Evolutionary conservation across 768 basidiomycete species (phyloP).

Genomic region (Nidularia pulvinata): DNA sequence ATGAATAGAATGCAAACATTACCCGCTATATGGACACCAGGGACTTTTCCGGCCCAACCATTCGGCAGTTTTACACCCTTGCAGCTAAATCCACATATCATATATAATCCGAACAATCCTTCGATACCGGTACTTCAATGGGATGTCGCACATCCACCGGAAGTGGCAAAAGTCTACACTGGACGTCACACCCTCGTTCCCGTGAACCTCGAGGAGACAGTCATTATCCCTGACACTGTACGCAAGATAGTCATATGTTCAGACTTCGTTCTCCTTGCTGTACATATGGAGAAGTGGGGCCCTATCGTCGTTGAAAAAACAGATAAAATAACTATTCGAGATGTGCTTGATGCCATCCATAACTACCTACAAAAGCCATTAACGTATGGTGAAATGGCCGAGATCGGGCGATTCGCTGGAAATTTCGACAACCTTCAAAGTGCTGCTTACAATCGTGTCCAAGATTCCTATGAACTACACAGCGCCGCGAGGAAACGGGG

Average conservation of each 20-base stretch:
- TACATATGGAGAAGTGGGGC: conserved; percentile 49
- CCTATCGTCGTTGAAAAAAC: conserved; percentile 38
- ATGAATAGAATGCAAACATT: neutral
- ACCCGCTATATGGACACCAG: conserved; percentile 1
- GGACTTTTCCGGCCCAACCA: conserved; percentile 5
- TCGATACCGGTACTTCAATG: conserved; percentile 32
- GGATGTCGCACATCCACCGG: conserved; percentile 38
- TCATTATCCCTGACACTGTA: conserved; percentile 21
- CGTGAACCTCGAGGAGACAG: conserved; percentile 26
- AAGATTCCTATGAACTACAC: conserved; percentile 33
- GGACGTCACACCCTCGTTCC: conserved; percentile 22
- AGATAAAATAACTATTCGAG: conserved; percentile 33
- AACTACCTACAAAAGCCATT: conserved; percentile 45
- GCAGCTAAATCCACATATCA: conserved; percentile 25
- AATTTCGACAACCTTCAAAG: conserved; percentile 17
- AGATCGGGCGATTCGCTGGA: conserved; percentile 17
- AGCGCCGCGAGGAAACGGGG: conserved; percentile 35
- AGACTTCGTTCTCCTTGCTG: conserved; percentile 31
- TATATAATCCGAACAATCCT: conserved; percentile 36
- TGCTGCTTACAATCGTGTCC: conserved; percentile 30
- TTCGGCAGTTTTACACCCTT: conserved; percentile 9
- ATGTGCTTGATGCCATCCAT: conserved; percentile 49
- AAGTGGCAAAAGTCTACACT: conserved; percentile 27
- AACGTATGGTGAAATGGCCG: conserved; percentile 25
- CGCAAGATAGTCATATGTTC: conserved; percentile 33